Evolutionary conservation across 164 flowering plant species (phyloP), one percentile per base, ranked within the genome.

Genomic region (Stephania cephalantha): DNA sequence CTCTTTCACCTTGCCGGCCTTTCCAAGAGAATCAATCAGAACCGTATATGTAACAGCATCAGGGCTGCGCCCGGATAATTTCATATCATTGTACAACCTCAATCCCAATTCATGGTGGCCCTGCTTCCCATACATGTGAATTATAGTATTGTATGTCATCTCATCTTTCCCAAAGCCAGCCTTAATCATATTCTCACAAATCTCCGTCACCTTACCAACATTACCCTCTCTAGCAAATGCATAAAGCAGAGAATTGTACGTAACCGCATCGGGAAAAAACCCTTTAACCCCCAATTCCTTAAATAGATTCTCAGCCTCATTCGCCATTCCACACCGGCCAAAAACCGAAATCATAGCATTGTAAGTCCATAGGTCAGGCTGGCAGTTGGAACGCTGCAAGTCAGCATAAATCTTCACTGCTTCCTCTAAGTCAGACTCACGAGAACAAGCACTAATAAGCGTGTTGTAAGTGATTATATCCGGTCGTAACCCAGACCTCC

Each of bases 281-380:
- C 97, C 95, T 76, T 84, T 92, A 0, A 82, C 71, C 76, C 86
- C 87, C 85, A 96, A 72, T 66, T 91, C 92, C 70, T 79, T 82
- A 75, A 92, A 90, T 10, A 96, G 88, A 65, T 80, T 53, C 79
- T 91, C 97, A 7, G 97, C 99, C 58, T 88, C 85, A 12, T 29
- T 75, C 5, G 91, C 67, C 77, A 87, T 76, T 45, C 92, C 98
- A 85, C 93, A 90, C 73, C 97, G 85, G 8, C 95, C 97, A 84
- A 83, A 96, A 53, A 93, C 98, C 5, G 99, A 93, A 50, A 96
- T 88, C 97, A 96, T 90, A 25, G 99, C 93, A 87, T 96, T 96
- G 74, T 92, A 96, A 58, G 99, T 95, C 99, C 99, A 95, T 8
- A 95, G 79, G 85, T 95, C 98, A 70, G 99, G 93, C 74, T 87